These are phyloP conservation scores for Iris pallida DNA, from an alignment of 116 monocot species.

Conservation along the genomic window DNA sequence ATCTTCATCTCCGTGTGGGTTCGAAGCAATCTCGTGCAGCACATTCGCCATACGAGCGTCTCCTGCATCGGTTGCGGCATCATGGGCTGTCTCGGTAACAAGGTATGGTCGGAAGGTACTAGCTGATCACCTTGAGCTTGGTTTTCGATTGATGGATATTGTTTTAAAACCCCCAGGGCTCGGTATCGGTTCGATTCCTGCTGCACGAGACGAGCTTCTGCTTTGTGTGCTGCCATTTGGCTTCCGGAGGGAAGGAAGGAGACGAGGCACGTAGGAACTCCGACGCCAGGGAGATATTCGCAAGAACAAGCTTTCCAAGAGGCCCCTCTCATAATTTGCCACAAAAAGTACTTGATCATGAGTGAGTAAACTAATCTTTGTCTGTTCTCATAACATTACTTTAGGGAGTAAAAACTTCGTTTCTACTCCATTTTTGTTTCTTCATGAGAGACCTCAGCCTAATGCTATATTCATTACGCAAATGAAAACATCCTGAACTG, in stretches of 20 bases:
- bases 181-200: constrained; percentile 41
- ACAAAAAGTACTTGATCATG: constrained; percentile 34
- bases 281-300: constrained; percentile 35
- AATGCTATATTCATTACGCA: no score
- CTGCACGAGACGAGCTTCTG: constrained; percentile 47
- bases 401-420: no score
- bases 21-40: constrained; percentile 36
- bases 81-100: constrained; percentile 82
- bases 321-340: constrained; percentile 19
- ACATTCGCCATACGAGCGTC: constrained; percentile 48
- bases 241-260: constrained; percentile 51
- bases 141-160: no score
- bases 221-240: constrained; percentile 51
- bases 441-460: no score
- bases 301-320: constrained; percentile 34
- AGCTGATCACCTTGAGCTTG: no score
- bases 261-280: constrained; percentile 44
- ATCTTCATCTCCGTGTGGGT: constrained; percentile 71
- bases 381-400: no score
- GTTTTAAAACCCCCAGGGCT: constrained; percentile 24
- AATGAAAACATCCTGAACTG: no score
- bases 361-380: constrained; percentile 31
- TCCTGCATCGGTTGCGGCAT: constrained; percentile 77
- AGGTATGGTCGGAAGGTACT: no score
- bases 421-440: no score